Conservation (phyloP, 2,329 filamentous ascomycete species). For the Lachnellula willkommii region DNA sequence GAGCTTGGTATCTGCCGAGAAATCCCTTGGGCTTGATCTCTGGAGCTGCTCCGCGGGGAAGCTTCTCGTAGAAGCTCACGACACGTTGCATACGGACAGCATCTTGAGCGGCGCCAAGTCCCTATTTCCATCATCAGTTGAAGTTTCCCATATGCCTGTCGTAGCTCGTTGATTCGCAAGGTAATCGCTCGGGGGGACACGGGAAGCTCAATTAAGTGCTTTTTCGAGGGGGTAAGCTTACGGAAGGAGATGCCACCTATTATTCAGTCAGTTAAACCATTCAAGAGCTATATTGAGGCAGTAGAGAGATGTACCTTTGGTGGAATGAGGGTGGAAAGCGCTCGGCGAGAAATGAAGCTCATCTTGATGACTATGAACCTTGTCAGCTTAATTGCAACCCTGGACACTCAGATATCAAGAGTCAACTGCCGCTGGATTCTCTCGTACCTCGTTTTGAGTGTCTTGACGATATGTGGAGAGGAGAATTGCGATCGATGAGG, state of each 20-base stretch:
- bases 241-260: slow-evolving; percentile 34
- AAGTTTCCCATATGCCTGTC: background rate
- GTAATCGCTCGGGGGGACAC: background rate
- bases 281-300: background rate
- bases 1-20: slow-evolving; percentile 80
- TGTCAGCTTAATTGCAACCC: slow-evolving; percentile 30
- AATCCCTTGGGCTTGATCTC: slow-evolving; percentile 76
- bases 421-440: background rate
- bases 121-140: slow-evolving; percentile 51
- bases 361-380: slow-evolving; percentile 54
- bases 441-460: slow-evolving; percentile 28
- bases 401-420: background rate
- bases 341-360: slow-evolving; percentile 87
- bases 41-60: slow-evolving; percentile 86
- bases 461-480: slow-evolving; percentile 23
- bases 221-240: slow-evolving; percentile 20
- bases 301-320: slow-evolving; percentile 69
- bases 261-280: slow-evolving; percentile 8
- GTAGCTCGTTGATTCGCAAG: background rate
- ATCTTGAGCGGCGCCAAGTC: slow-evolving; percentile 90
- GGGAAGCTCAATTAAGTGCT: background rate
- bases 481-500: slow-evolving; percentile 13
- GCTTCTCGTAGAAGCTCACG: slow-evolving; percentile 97
- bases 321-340: slow-evolving; percentile 96
- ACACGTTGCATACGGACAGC: slow-evolving; percentile 96